Conservation (phyloP, 805 yeast genomes). For the Nakazawaea holstii region DNA sequence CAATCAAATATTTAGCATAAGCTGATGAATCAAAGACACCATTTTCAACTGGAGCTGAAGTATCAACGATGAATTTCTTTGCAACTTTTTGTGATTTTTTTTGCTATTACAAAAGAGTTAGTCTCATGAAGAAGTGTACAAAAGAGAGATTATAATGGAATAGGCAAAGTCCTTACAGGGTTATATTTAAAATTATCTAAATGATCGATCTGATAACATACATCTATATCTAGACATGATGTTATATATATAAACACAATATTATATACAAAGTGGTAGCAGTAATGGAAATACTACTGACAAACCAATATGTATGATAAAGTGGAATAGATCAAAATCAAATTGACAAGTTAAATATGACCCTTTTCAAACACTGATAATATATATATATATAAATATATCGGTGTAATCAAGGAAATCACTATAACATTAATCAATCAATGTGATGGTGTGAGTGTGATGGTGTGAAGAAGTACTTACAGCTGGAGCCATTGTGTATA, state of each 20-base stretch:
- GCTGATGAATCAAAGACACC: conserved; percentile 97
- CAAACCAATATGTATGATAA: neutral
- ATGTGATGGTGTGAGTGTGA: neutral
- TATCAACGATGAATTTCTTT: conserved; percentile 92
- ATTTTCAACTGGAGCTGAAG: conserved; percentile 94
- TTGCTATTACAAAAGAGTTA: conserved; percentile 57
- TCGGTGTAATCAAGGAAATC: conserved; percentile 9
- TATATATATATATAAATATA: too few relatives aligned
- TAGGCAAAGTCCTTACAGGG: conserved; percentile 6
- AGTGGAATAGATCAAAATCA: conserved; percentile 42
- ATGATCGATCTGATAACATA: too few relatives aligned
- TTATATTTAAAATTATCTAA: too few relatives aligned
- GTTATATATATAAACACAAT: neutral
- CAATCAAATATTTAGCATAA: conserved; percentile 96
- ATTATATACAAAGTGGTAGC: conserved; percentile 11
- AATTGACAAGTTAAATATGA: conserved; percentile 23
- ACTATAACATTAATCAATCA: conserved; percentile 12
- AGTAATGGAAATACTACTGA: too few relatives aligned
- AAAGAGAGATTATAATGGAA: conserved; percentile 5
- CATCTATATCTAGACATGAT: too few relatives aligned
- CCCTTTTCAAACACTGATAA: too few relatives aligned
- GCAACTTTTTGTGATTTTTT: conserved; percentile 69
- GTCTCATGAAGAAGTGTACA: conserved; percentile 60
- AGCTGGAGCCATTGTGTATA: conserved; percentile 78
- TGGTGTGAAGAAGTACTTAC: conserved; percentile 56